These are phyloP conservation scores for Cladorrhinum sp. DNA, from an alignment of 2,329 filamentous ascomycete genomes.

Conservation along the genomic window DNA sequence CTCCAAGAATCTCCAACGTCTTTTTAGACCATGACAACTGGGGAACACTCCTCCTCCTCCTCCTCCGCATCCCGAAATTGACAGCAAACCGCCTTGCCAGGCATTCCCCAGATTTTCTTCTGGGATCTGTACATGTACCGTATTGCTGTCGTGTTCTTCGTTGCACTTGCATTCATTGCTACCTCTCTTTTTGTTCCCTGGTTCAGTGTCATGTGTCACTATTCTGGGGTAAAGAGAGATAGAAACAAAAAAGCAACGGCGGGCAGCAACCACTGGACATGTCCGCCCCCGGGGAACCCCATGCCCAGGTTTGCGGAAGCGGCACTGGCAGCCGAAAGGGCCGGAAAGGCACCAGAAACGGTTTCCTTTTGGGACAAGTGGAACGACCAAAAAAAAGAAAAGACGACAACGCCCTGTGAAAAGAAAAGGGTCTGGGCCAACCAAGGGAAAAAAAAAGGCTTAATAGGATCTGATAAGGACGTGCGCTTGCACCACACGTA, in stretches of 20 bases:
- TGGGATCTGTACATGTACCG: neutral
- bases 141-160: neutral
- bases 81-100: neutral
- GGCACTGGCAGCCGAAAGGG: constrained; percentile 9
- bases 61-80: neutral
- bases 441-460: neutral
- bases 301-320: constrained; percentile 6
- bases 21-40: neutral
- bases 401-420: neutral
- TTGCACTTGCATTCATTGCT: neutral
- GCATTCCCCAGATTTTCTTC: constrained; percentile 7
- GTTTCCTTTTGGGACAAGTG: constrained; percentile 9
- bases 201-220: neutral
- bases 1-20: neutral
- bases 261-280: neutral
- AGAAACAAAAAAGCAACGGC: neutral
- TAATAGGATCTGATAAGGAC: constrained; percentile 11
- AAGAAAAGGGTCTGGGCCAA: neutral
- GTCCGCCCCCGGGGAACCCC: neutral
- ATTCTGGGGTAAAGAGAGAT: neutral
- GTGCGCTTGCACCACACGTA: constrained; percentile 1
- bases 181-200: constrained; percentile 1
- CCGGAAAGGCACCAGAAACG: constrained; percentile 1
- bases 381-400: constrained; percentile 6
- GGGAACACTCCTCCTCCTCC: too few relatives aligned